Conservation (phyloP, 192 early-diverging fungal species). For the Irineochytrium annulatum region DNA sequence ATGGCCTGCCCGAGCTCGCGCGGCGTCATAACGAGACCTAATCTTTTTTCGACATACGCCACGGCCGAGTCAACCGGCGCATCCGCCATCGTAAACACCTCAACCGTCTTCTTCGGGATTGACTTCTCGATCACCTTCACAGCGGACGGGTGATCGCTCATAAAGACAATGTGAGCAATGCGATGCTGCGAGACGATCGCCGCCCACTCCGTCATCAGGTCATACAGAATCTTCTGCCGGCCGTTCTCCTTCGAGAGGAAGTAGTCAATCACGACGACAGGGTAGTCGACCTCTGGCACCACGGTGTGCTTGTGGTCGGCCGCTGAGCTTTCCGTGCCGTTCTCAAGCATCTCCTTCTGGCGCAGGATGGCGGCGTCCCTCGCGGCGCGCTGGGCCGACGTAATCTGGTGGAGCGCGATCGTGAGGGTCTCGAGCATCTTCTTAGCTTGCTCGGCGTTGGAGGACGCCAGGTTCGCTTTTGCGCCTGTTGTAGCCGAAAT, state of each 20-base stretch:
- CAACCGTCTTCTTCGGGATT: constrained; percentile 66
- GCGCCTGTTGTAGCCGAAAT: constrained; percentile 85
- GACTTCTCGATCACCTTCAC: constrained; percentile 65
- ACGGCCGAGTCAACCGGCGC: constrained; percentile 62
- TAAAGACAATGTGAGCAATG: constrained; percentile 87
- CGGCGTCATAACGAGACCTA: constrained; percentile 23
- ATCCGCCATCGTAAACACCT: constrained; percentile 65
- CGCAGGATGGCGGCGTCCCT: constrained; percentile 19
- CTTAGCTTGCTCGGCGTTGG: constrained; percentile 75
- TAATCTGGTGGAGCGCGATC: constrained; percentile 64
- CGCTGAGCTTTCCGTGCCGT: not conserved
- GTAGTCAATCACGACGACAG: constrained; percentile 86
- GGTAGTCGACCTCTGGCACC: constrained; percentile 54
- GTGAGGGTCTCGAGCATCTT: constrained; percentile 82
- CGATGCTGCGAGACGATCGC: constrained; percentile 69
- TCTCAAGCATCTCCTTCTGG: not conserved
- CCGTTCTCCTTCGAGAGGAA: constrained; percentile 72
- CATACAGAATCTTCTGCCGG: constrained; percentile 59
- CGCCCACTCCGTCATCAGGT: constrained; percentile 80
- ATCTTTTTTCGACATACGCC: constrained; percentile 52
- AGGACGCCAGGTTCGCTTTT: constrained; percentile 79
- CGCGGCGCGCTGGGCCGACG: constrained; percentile 29
- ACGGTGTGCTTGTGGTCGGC: not conserved
- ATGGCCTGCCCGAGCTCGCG: constrained; percentile 44
- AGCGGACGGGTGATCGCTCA: constrained; percentile 61